Conservation (phyloP, 2,329 filamentous ascomycete genomes). For the Monilinia fructigena region DNA sequence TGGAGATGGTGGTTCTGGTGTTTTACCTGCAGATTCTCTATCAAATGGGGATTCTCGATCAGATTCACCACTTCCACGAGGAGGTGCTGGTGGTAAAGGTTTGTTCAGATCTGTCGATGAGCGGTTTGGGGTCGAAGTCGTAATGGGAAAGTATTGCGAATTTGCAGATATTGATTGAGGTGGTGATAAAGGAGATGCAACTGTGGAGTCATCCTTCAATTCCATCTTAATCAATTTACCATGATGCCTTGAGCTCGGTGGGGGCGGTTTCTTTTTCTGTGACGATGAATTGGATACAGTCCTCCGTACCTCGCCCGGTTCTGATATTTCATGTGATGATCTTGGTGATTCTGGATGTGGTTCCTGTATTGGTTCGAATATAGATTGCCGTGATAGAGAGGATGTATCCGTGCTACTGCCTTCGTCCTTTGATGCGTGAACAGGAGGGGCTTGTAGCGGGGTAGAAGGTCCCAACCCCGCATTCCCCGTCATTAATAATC, state of each 20-base stretch:
- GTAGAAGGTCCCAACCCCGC: conserved; percentile 43
- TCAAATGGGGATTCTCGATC: conserved; percentile 52
- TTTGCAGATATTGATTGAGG: conserved; percentile 29
- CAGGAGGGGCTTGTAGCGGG: conserved; percentile 35
- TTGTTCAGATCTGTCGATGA: conserved; percentile 56
- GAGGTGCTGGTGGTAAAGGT: conserved; percentile 57
- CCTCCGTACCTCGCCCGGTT: conserved; percentile 51
- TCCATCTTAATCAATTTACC: conserved; percentile 67
- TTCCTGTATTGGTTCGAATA: conserved; percentile 52
- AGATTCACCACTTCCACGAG: conserved; percentile 46
- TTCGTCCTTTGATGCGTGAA: conserved; percentile 41
- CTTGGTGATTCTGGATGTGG: conserved; percentile 50
- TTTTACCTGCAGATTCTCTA: conserved; percentile 52
- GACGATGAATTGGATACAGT: conserved; percentile 39
- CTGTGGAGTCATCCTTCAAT: conserved; percentile 44
- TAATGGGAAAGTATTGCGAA: conserved; percentile 30
- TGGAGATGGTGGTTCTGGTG: conserved; percentile 46
- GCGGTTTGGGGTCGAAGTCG: conserved; percentile 33
- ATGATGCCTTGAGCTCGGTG: conserved; percentile 75
- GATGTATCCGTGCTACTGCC: conserved; percentile 57
- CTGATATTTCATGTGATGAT: conserved; percentile 59
- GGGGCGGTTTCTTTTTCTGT: conserved; percentile 65
- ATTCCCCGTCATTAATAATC: conserved; percentile 72
- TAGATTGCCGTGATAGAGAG: conserved; percentile 58
- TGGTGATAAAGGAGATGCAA: conserved; percentile 38